Base-by-base conservation (phyloP, 768 basidiomycete genomes). In the Tulasnella sp. region DNA sequence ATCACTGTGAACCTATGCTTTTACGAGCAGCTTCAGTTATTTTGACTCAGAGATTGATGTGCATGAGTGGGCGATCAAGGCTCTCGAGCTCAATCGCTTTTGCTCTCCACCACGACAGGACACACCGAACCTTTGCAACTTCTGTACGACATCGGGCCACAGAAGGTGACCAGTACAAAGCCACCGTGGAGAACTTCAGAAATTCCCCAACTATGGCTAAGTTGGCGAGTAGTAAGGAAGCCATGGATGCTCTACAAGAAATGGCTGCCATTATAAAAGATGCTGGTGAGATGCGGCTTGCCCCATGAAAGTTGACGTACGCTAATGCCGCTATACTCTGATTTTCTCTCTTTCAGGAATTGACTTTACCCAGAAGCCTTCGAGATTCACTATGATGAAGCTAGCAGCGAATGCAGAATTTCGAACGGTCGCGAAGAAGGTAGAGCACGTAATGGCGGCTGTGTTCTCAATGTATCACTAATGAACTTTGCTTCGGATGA, bases 341-440 rank as follows among this genome's bases (percentile, higher is more conserved):
- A 15, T 19, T 3, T 19, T 21, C 8, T 32, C 41, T 21, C 27
- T 21, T 34, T 44, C 23, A 61, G 59, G 59, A 23, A 26, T 61
- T 7, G 51, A 61, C 30, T 38, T 61, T 38, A 42, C 4, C 38
- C 4, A 38, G 45, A 52, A 54, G 21, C 59, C 59, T 9, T 61
- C 59, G 3, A 52, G 42, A 34, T 44, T 54, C 38, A 52, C 55
- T n/a, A 51, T 61, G 52, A 52, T 61, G 59, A 54, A 45, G 52
- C 26, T 61, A 23, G 38, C 51, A 17, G 38, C 51, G 13, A 54
- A 54, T 27, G n/a, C 51, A 7, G 59, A 61, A 43, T 61, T 61
- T 34, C 50, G 59, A 26, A 21, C 38, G 8, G 59, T 51, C 29
- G 59, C 59, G 13, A 54, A 61, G 55, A 61, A 53, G 23, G 58